Base-by-base conservation (phyloP, 129 eudicot genomes). In the Gnaphalium uliginosum region DNA sequence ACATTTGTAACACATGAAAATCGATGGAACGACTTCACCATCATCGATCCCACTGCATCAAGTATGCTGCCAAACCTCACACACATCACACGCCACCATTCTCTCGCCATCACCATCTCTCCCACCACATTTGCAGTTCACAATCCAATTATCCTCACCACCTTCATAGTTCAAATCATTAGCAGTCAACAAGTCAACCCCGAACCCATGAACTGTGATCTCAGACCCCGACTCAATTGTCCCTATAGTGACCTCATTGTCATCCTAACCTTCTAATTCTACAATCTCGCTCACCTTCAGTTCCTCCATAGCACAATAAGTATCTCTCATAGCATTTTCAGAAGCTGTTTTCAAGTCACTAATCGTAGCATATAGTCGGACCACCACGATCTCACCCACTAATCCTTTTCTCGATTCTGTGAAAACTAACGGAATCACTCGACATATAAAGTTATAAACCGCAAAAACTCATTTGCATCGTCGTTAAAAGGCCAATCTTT, bases 11-110 rank as follows among this genome's bases (percentile, higher is more conserved):
- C 98, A 94, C 24, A 91, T 75, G 48, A 88, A 94, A 68, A 94
- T 27, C 9, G 88, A 87, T 0, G 98, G 98, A 46, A 94, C 92
- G 1, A 75, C 85, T 43, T 86, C 86, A 3, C 73, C 66, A 58
- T 93, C 98, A 4, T 81, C 89, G 4, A 93, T 90, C 33, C 97
- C 98, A 21, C 79, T 79, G 84, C 99, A 94, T 23, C 83, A 71
- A 0, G 99, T 94, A 66, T 94, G 97, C 78, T 94, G 96, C 99
- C 99, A 94, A 6, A 82, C 82, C 84, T 89, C 99, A 70, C 99
- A 94, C 1, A 90, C 68, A 65, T 94, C 98, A 80, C 98, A 94
- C 0, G 98, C 83, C 80, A 91, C 87, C 98, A 94, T 94, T 75
- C 96, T 80, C 79, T 94, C 97, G 0, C 98, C 98, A 69, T 94